A percentile compares a stretch with the other conserved stretches of the same genome.
phyloP scores from a whole-genome alignment of 2,329 filamentous ascomycete genomes.

The Paecilomyces variotii region DNA sequence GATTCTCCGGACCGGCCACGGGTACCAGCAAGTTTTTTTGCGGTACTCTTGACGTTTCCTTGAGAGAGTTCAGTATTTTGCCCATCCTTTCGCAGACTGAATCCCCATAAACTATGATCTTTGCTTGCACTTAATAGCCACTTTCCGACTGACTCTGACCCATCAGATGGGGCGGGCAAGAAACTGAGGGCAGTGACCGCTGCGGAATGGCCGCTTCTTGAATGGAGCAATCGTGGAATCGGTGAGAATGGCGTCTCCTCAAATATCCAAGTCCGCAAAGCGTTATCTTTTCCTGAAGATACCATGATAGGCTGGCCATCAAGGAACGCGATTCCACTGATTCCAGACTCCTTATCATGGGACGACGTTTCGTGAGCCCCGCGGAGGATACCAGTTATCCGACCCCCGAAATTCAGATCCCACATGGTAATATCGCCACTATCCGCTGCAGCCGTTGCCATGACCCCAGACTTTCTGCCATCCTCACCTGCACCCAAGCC shows the following conservation, averaged over 20 bases:
- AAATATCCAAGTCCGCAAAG: conserved; percentile 92
- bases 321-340: conserved; percentile 84
- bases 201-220: conserved; percentile 79
- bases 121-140: conserved; percentile 86
- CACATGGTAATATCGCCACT: conserved; percentile 90
- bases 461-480: conserved; percentile 76
- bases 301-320: conserved; percentile 81
- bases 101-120: conserved; percentile 91
- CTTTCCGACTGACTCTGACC: conserved; percentile 79
- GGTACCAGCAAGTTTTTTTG: conserved; percentile 56
- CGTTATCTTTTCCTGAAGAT: conserved; percentile 87
- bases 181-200: conserved; percentile 78
- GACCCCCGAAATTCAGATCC: conserved; percentile 85
- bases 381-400: conserved; percentile 76
- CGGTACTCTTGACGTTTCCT: conserved; percentile 77
- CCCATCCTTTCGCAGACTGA: conserved; percentile 88
- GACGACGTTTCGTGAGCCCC: conserved; percentile 67
- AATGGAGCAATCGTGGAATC: conserved; percentile 75
- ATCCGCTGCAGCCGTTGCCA: conserved; percentile 75
- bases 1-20: conserved; percentile 9
- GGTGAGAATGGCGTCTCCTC: conserved; percentile 86
- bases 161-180: conserved; percentile 80
- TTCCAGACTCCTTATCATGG: conserved; percentile 56
- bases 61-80: conserved; percentile 93
- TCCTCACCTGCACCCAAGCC: conserved; percentile 81